phyloP scores from a whole-genome alignment of 192 early-diverging fungal genomes.

The Allomyces javanicus region DNA sequence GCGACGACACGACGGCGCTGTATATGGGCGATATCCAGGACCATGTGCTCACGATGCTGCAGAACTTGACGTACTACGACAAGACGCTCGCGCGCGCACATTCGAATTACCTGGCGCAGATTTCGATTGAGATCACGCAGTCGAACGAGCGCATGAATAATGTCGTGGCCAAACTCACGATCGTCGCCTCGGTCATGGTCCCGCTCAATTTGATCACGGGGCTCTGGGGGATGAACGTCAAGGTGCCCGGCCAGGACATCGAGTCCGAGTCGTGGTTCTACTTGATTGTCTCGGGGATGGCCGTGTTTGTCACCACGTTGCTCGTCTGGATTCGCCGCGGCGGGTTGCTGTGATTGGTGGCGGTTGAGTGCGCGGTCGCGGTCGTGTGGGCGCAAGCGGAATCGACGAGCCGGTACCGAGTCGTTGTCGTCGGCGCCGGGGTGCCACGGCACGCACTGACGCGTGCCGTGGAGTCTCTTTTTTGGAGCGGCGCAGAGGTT shows the following conservation, averaged over 20 bases:
- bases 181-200: conserved; percentile 68
- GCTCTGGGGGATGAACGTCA: conserved; percentile 15
- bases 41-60: conserved; percentile 40
- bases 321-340: not conserved
- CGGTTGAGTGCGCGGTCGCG: no score
- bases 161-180: conserved; percentile 72
- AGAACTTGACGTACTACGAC: conserved; percentile 50
- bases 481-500: no score
- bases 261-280: not conserved
- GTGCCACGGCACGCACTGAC: no score
- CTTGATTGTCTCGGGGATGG: not conserved
- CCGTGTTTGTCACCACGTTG: not conserved
- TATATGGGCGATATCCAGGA: conserved; percentile 42
- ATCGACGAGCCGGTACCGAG: no score
- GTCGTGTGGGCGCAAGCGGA: no score
- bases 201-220: conserved; percentile 82
- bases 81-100: conserved; percentile 49
- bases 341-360: not conserved
- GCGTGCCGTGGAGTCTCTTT: no score
- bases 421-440: no score
- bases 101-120: conserved; percentile 61
- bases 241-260: not conserved
- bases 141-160: conserved; percentile 67
- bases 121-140: conserved; percentile 48
- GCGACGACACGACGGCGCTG: conserved; percentile 21